Percentiles rank a stretch among this genome's conserved stretches.
Evolutionary conservation across 768 basidiomycete species (phyloP).

Genomic region (Podaxis sp.): DNA sequence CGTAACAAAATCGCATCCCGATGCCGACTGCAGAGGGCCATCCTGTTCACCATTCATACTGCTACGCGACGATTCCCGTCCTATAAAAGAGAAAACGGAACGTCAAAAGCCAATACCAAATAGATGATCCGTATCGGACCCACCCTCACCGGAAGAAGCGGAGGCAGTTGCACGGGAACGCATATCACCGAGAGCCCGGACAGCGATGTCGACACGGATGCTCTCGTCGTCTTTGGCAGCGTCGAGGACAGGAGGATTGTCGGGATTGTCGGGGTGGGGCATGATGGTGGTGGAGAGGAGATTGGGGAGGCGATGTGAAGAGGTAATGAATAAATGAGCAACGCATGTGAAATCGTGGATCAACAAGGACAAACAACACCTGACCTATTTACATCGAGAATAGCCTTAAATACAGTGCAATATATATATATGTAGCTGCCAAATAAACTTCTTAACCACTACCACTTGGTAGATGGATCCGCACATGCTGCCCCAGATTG

Average conservation of each 20-base stretch:
- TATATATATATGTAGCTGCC: too few relatives aligned
- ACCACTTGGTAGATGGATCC: constrained; percentile 43
- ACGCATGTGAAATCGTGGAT: constrained; percentile 6
- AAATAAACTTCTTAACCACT: neutral
- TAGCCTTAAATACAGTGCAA: neutral
- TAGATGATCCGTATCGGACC: neutral
- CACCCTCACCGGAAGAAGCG: constrained; percentile 18
- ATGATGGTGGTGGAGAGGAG: constrained; percentile 15
- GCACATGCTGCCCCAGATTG: constrained; percentile 72
- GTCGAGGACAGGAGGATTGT: constrained; percentile 6
- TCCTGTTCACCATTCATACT: constrained; percentile 9
- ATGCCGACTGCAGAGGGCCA: constrained; percentile 7
- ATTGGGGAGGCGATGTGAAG: constrained; percentile 13
- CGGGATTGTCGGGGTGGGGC: constrained; percentile 16
- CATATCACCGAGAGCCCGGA: constrained; percentile 76
- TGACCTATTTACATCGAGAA: neutral
- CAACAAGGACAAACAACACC: constrained; percentile 12
- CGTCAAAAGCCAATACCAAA: constrained; percentile 6
- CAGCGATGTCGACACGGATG: constrained; percentile 76
- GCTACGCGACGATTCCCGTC: constrained; percentile 4
- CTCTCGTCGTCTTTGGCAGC: constrained; percentile 45
- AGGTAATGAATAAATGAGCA: neutral
- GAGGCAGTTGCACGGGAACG: constrained; percentile 35
- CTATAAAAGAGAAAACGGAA: constrained; percentile 11
- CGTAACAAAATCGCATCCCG: constrained; percentile 31